phyloP scores from a whole-genome alignment of 768 basidiomycete species.

The Lyophyllum semitale region DNA sequence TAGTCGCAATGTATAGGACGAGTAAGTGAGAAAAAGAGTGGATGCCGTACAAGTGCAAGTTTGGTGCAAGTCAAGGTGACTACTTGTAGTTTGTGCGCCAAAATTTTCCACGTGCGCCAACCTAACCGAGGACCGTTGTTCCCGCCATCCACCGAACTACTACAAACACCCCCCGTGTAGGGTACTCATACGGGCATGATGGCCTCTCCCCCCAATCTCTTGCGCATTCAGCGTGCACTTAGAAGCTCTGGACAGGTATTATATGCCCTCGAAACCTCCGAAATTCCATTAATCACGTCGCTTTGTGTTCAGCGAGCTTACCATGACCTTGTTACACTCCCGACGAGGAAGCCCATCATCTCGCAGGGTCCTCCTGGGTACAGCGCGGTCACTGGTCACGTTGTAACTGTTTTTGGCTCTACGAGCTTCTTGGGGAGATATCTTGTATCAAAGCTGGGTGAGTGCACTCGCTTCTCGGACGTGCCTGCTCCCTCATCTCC shows the following conservation, averaged over 20 bases:
- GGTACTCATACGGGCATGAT: constrained; percentile 38
- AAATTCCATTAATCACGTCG: not conserved
- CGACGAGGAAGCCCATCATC: constrained; percentile 65
- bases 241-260: constrained; percentile 48
- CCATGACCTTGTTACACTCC: constrained; percentile 70
- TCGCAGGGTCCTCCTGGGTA: constrained; percentile 81
- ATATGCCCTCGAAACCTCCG: not conserved
- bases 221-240: constrained; percentile 56
- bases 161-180: constrained; percentile 21
- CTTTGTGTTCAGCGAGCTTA: constrained; percentile 57
- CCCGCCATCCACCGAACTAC: constrained; percentile 46
- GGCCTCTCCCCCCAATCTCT: constrained; percentile 44
- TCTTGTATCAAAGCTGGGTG: constrained; percentile 91
- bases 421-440: constrained; percentile 96
- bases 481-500: constrained; percentile 3
- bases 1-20: constrained; percentile 1
- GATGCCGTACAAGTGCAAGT: not conserved
- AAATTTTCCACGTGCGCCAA: constrained; percentile 29
- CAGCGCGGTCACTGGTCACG: constrained; percentile 86
- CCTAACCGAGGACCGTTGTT: constrained; percentile 20
- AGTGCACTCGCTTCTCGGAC: constrained; percentile 23
- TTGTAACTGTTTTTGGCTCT: constrained; percentile 95
- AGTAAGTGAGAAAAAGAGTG: constrained; percentile 1
- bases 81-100: constrained; percentile 22
- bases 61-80: too few relatives aligned